Conservation (phyloP, 164 flowering plant genomes). For the Platanus orientalis region DNA sequence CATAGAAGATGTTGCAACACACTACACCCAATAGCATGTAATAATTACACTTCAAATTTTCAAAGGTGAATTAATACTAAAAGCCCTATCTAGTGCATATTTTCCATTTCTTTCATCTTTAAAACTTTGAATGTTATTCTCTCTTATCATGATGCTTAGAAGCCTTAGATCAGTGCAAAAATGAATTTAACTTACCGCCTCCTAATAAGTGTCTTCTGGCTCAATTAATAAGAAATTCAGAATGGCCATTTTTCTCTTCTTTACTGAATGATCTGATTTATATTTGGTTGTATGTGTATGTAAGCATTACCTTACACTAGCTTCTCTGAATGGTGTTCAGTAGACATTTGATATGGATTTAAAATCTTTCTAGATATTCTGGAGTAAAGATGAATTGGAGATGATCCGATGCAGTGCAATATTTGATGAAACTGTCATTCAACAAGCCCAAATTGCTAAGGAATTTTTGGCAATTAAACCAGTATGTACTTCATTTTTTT, state of each 20-base stretch:
- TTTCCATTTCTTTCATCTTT: background rate
- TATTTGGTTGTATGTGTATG: background rate
- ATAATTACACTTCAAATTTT: background rate
- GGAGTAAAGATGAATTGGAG: slow-evolving; percentile 64
- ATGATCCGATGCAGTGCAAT: slow-evolving; percentile 55
- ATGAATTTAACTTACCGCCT: background rate
- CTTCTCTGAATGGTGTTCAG: background rate
- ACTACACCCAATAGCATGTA: background rate
- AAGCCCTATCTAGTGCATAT: background rate
- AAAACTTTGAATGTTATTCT: background rate
- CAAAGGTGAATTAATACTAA: background rate
- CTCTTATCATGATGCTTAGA: no score
- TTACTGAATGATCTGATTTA: background rate
- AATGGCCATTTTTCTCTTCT: background rate
- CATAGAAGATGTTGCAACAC: no score
- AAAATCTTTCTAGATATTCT: slow-evolving; percentile 48
- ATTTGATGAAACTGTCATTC: slow-evolving; percentile 52
- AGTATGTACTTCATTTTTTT: slow-evolving; percentile 26
- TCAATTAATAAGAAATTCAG: background rate
- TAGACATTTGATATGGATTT: background rate
- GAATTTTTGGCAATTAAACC: slow-evolving; percentile 44
- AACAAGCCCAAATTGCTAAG: slow-evolving; percentile 41
- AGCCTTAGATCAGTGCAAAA: background rate
- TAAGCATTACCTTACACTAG: background rate
- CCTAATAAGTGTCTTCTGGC: background rate